Evolutionary conservation across 768 basidiomycete species (phyloP).

Genomic region (Tylopilus vinaceipallidus): DNA sequence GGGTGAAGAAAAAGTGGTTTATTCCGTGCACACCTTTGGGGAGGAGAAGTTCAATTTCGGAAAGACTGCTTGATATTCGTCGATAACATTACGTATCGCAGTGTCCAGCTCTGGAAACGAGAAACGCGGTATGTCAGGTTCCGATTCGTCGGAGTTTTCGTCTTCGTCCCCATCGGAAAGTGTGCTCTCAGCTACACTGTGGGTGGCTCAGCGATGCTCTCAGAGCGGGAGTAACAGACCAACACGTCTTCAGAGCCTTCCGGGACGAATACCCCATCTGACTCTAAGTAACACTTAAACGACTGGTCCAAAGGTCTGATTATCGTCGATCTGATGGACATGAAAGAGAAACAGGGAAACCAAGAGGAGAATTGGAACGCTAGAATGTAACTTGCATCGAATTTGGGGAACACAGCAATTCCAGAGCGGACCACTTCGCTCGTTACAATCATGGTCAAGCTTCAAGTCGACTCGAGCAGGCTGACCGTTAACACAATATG

Average conservation of each 20-base stretch:
- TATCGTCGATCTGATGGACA: constrained; percentile 71
- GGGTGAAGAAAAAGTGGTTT: background rate
- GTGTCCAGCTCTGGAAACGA: constrained; percentile 83
- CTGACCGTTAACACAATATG: too few species aligned
- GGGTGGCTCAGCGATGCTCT: background rate
- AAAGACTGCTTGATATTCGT: constrained; percentile 79
- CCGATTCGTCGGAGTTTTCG: constrained; percentile 36
- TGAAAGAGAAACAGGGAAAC: constrained; percentile 67
- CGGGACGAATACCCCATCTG: constrained; percentile 85
- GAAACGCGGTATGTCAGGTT: constrained; percentile 39
- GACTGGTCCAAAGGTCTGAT: constrained; percentile 63
- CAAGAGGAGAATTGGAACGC: constrained; percentile 83
- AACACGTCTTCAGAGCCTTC: constrained; percentile 78
- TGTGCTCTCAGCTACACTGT: constrained; percentile 51
- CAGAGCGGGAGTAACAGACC: constrained; percentile 26
- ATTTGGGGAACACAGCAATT: constrained; percentile 44
- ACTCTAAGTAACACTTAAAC: constrained; percentile 71
- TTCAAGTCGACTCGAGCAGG: too few species aligned
- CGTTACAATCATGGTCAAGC: background rate
- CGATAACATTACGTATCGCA: constrained; percentile 62
- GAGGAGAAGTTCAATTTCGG: constrained; percentile 96
- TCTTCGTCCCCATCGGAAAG: constrained; percentile 58
- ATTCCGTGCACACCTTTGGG: constrained; percentile 61
- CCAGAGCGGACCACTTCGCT: background rate
- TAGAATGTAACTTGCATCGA: constrained; percentile 52